phyloP scores from a whole-genome alignment of 2,329 filamentous ascomycete species.

The Pseudocercospora pini-densiflorae region DNA sequence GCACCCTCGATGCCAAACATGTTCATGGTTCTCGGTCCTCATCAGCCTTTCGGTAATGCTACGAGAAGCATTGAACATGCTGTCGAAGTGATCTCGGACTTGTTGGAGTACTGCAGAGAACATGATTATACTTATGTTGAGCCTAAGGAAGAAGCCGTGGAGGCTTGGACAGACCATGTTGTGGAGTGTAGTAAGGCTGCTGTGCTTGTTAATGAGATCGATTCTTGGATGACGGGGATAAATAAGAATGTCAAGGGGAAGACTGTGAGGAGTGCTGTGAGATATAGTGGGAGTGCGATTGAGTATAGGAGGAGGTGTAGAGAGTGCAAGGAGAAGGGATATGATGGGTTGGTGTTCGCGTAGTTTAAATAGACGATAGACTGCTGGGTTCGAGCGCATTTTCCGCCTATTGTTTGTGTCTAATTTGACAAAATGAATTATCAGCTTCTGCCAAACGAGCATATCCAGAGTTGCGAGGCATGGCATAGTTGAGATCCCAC shows the following conservation, averaged over 20 bases:
- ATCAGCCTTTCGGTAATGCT: conserved; percentile 47
- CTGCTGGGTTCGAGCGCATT: no score
- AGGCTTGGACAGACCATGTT: conserved; percentile 31
- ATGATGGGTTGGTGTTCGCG: conserved; percentile 5
- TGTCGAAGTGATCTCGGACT: conserved; percentile 37
- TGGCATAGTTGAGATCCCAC: no score
- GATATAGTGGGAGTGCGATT: conserved; percentile 12
- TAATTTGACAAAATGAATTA: no score
- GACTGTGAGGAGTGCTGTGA: conserved; percentile 11
- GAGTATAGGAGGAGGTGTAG: conserved; percentile 14
- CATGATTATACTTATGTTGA: conserved; percentile 30
- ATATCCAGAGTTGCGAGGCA: no score
- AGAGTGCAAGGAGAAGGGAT: conserved; percentile 5
- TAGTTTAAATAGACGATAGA: neutral
- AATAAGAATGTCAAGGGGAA: conserved; percentile 17
- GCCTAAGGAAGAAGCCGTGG: conserved; percentile 34
- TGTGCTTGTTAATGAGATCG: conserved; percentile 14
- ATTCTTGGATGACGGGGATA: conserved; percentile 17
- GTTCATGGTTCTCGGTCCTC: conserved; percentile 48
- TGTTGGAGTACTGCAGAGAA: conserved; percentile 25
- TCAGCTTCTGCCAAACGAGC: no score
- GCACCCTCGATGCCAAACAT: conserved; percentile 51
- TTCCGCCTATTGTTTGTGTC: no score
- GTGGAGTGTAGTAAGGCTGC: neutral
- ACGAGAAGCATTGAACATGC: conserved; percentile 43